A percentile compares a stretch with the other conserved stretches of the same genome.
Evolutionary conservation across 768 basidiomycete species (phyloP).

Genomic region (Pleurotus platypus): DNA sequence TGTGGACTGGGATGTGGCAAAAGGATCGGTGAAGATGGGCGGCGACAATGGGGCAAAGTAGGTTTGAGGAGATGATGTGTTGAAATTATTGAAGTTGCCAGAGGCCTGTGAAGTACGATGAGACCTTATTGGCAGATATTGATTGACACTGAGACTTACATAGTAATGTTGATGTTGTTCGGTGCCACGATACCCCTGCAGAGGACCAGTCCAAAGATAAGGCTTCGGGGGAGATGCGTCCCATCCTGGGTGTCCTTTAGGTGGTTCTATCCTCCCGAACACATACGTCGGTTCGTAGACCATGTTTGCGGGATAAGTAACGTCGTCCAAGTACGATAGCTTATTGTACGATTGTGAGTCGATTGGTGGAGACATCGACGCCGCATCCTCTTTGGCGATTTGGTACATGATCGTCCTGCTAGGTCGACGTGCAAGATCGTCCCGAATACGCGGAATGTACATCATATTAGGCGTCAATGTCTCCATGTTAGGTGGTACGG

Average conservation of each 20-base stretch:
- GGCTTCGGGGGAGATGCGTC: slow-evolving; percentile 5
- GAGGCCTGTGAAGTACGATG: too few relatives aligned
- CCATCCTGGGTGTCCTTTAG: slow-evolving; percentile 2
- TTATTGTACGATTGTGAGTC: neutral
- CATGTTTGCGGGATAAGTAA: neutral
- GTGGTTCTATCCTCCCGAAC: neutral
- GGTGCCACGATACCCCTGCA: neutral
- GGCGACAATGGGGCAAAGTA: neutral
- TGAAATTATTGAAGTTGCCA: too few relatives aligned
- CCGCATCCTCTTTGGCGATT: neutral
- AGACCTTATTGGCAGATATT: too few relatives aligned
- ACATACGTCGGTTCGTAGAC: neutral
- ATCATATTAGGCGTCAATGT: neutral
- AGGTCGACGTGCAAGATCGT: slow-evolving; percentile 6
- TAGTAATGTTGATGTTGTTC: neutral
- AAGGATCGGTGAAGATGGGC: neutral
- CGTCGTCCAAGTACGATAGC: neutral
- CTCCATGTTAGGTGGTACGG: slow-evolving; percentile 13
- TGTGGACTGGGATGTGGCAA: neutral
- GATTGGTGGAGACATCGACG: neutral
- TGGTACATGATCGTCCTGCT: slow-evolving; percentile 6
- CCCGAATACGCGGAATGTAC: neutral
- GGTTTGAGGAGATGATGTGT: too few relatives aligned
- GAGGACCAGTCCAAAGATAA: slow-evolving; percentile 1
- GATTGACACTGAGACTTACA: too few relatives aligned